A percentile compares a stretch with the other conserved stretches of the same genome.
These are phyloP conservation scores for Aspergillus candidus DNA, from an alignment of 2,329 filamentous ascomycete genomes.

Conservation along the genomic window DNA sequence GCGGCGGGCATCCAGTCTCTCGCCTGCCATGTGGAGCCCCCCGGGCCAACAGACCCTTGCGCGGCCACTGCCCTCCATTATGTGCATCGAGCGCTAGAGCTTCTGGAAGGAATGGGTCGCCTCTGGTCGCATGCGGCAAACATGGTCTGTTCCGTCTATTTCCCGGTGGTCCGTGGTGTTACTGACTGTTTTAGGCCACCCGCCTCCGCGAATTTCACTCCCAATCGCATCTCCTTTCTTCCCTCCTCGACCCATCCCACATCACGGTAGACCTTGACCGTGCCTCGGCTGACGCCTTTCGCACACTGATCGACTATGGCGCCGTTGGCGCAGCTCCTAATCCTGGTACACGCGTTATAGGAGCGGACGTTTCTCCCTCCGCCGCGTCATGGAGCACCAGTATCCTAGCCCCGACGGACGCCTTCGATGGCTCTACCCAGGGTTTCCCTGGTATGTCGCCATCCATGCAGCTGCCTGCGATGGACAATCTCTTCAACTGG, in stretches of 20 bases:
- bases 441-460: no score
- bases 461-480: no score
- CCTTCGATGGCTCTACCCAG: no score
- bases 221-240: constrained; percentile 12
- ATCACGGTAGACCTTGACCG: constrained; percentile 14
- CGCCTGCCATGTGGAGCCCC: constrained; percentile 10
- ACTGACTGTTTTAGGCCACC: constrained; percentile 5
- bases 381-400: no score
- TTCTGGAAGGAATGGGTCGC: constrained; percentile 11
- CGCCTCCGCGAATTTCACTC: constrained; percentile 18
- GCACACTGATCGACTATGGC: constrained; percentile 22
- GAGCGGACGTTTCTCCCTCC: no score
- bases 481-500: no score
- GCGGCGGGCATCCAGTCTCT: constrained; percentile 18
- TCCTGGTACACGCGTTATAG: no score
- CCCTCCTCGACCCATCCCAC: constrained; percentile 13
- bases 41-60: neutral
- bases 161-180: neutral
- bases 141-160: constrained; percentile 12
- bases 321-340: constrained; percentile 5
- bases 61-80: constrained; percentile 10
- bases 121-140: constrained; percentile 19
- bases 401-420: no score
- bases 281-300: constrained; percentile 10
- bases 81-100: constrained; percentile 13